A percentile compares a stretch with the other conserved stretches of the same genome.
Conservation (phyloP, 129 eudicot species). For the Lonicera japonica region DNA sequence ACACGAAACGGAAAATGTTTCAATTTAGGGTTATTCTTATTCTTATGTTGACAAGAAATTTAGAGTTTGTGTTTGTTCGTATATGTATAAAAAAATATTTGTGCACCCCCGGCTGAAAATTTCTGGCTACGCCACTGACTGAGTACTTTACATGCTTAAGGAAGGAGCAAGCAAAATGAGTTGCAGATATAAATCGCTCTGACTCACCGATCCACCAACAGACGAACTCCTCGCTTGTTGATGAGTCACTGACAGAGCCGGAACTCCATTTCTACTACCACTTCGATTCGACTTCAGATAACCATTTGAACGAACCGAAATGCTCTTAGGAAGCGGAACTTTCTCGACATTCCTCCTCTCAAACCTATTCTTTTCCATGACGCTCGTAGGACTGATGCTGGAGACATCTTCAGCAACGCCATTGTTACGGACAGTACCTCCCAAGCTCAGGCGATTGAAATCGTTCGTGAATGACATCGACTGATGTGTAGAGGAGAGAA, state of each 20-base stretch:
- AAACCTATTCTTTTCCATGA: conserved; percentile 38
- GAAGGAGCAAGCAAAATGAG: too few species aligned
- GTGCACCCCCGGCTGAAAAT: too few species aligned
- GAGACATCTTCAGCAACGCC: conserved; percentile 15
- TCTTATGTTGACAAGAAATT: too few species aligned
- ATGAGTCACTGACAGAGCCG: conserved; percentile 17
- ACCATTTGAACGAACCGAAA: conserved; percentile 62
- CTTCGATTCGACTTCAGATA: conserved; percentile 30
- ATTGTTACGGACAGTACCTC: conserved; percentile 18
- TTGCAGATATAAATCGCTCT: not conserved
- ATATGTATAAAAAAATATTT: too few species aligned
- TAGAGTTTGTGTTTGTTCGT: too few species aligned
- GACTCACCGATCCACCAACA: conserved; percentile 37
- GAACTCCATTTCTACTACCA: not conserved
- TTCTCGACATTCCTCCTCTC: conserved; percentile 26
- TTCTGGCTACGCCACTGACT: too few species aligned
- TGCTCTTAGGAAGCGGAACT: conserved; percentile 54
- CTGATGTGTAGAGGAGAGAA: conserved; percentile 26
- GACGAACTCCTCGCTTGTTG: conserved; percentile 22
- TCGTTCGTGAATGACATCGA: conserved; percentile 24
- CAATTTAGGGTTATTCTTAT: too few species aligned
- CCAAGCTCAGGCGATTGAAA: conserved; percentile 35
- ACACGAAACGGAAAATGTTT: too few species aligned
- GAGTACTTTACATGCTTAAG: too few species aligned
- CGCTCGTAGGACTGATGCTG: conserved; percentile 47